Evolutionary conservation across 78 protist genomes (phyloP), one percentile per base, ranked within the genome.

Genomic region (Dictyostelium capitatum): DNA sequence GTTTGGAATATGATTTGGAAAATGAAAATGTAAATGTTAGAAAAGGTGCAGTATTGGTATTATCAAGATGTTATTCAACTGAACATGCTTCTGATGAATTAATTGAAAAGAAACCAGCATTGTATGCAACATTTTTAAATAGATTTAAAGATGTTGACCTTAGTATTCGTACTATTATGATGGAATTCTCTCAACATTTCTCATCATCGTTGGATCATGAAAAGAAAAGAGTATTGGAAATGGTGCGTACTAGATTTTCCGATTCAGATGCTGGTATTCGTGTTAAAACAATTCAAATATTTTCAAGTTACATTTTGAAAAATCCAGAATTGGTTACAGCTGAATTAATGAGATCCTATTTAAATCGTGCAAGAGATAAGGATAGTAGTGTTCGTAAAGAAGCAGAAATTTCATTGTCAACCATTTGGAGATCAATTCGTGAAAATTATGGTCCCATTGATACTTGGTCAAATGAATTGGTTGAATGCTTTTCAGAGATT

Each of bases 261-360:
- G 93, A 87, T 23, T 57, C 84, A 0, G 93, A 64, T 4, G 70
- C 83, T 1, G 83, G 48, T 7, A 77, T 87, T 87, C 28, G 93
- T 20, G 2, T 48, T 0, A 64, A n/a, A 41, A 57, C 93, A 2
- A 77, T 74, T 41, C 17, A 14, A 32, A 17, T 70, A 0, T 28
- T 87, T 20, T 28, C 41, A 25, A 20, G 48, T 1, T 65, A 64
- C 19, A 50, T 74, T 5, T n/a, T 32, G 11, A 59, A 32, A 25
- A 11, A 56, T 20, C 80, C 83, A 6, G 43, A 87, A 11, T 12
- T 54, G 3, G 10, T 59, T 17, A 47, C 70, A 15, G 37, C 74
- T 4, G 70, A 85, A 6, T 41, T 85, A 11, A 50, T 87, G 70
- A 30, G 51, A 25, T 73, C 64, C 23, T 59, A 75, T 77, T 48